Conservation (phyloP, 2,329 filamentous ascomycete genomes). For the Arthrobotrys sinensis region DNA sequence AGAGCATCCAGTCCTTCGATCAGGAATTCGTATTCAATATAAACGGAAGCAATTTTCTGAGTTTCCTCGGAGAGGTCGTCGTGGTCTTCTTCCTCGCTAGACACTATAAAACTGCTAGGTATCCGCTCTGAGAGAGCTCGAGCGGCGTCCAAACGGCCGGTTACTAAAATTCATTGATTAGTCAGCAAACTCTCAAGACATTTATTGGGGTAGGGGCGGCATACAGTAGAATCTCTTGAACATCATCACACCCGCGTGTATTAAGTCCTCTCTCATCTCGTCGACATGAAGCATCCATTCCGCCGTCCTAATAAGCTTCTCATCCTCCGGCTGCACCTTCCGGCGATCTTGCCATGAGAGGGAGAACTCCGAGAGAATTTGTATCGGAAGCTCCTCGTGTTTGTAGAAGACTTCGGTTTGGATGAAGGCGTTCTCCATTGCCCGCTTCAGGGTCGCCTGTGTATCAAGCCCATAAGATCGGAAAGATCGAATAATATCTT, state of each 20-base stretch:
- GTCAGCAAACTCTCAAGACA: background rate
- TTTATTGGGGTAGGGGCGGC: slow-evolving; percentile 66
- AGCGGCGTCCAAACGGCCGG: slow-evolving; percentile 71
- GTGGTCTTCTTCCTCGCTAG: slow-evolving; percentile 64
- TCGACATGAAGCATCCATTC: slow-evolving; percentile 87
- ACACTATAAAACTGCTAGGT: slow-evolving; percentile 71
- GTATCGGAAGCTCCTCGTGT: slow-evolving; percentile 61
- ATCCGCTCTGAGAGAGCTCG: slow-evolving; percentile 72
- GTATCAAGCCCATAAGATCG: slow-evolving; percentile 81
- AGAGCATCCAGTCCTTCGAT: slow-evolving; percentile 63
- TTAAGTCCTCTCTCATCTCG: slow-evolving; percentile 80
- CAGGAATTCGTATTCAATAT: slow-evolving; percentile 64
- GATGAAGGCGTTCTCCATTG: slow-evolving; percentile 73
- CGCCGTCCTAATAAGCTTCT: slow-evolving; percentile 81
- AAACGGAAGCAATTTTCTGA: slow-evolving; percentile 59
- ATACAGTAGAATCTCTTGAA: slow-evolving; percentile 88
- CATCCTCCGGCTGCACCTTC: slow-evolving; percentile 77
- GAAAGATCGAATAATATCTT: slow-evolving; percentile 81
- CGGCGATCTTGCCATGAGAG: slow-evolving; percentile 77
- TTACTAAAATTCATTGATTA: slow-evolving; percentile 63
- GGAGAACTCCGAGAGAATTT: slow-evolving; percentile 71
- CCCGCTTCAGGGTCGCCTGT: slow-evolving; percentile 77
- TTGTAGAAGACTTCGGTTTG: slow-evolving; percentile 65
- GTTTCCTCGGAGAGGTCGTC: slow-evolving; percentile 57
- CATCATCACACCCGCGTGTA: slow-evolving; percentile 78